Conservation (phyloP, 768 basidiomycete species). For the Termitomyces eurrhizus region DNA sequence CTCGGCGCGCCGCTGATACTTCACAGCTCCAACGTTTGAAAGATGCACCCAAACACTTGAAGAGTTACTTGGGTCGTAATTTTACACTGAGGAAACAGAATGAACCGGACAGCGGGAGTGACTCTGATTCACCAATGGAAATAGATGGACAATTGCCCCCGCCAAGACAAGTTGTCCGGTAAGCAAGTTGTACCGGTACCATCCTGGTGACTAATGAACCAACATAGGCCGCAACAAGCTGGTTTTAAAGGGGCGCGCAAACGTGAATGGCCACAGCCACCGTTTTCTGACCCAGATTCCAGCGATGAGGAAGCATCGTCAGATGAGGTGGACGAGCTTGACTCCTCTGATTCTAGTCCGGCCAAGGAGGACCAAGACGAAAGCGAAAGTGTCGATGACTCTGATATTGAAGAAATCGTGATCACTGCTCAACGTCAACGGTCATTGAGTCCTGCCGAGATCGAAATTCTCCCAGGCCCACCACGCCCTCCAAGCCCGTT, state of each 20-base stretch:
- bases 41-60: neutral
- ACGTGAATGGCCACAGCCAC: constrained; percentile 17
- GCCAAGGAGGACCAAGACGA: constrained; percentile 3
- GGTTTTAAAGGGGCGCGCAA: constrained; percentile 19
- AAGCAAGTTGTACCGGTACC: neutral
- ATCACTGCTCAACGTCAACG: constrained; percentile 10
- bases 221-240: constrained; percentile 8
- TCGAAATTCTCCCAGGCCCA: constrained; percentile 16
- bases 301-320: constrained; percentile 10
- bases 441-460: constrained; percentile 14
- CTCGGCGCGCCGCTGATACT: constrained; percentile 2
- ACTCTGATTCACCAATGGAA: constrained; percentile 13
- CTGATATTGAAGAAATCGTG: constrained; percentile 10
- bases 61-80: constrained; percentile 7
- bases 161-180: neutral
- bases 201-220: neutral
- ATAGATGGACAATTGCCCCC: constrained; percentile 1
- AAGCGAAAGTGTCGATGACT: neutral
- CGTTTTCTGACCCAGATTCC: constrained; percentile 1
- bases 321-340: constrained; percentile 7
- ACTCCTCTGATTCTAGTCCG: neutral
- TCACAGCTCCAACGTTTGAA: neutral
- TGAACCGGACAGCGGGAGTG: constrained; percentile 6
- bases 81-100: constrained; percentile 10
- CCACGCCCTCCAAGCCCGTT: constrained; percentile 8